phyloP scores from a whole-genome alignment of 1,284 basidiomycete genomes.

The Golubevia sp. region DNA sequence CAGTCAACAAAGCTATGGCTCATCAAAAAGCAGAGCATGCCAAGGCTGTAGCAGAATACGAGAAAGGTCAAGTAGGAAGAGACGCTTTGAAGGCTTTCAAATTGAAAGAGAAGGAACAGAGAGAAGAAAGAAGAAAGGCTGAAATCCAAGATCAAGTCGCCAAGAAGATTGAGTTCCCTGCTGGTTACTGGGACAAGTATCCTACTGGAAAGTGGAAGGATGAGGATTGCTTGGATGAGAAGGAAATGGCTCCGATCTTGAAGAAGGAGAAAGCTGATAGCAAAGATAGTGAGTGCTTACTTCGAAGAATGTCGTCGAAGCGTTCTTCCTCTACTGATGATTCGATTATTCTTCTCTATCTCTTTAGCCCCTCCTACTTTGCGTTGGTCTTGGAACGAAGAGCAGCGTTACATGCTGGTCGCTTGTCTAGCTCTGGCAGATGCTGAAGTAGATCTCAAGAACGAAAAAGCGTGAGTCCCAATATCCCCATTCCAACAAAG shows the following conservation, averaged over 20 bases:
- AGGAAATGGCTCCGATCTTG: not conserved
- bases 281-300: not conserved
- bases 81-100: too few relatives aligned
- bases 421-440: conserved; percentile 51
- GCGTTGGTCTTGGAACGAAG: conserved; percentile 51
- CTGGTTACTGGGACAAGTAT: too few relatives aligned
- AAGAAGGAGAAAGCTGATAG: not conserved
- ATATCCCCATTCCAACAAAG: not conserved
- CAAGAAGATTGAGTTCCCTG: too few relatives aligned
- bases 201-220: too few relatives aligned
- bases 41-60: conserved; percentile 4
- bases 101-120: too few relatives aligned
- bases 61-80: too few relatives aligned
- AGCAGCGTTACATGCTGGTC: conserved; percentile 50
- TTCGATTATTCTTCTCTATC: not conserved
- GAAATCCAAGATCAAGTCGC: too few relatives aligned
- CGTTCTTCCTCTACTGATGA: not conserved
- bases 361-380: conserved; percentile 17
- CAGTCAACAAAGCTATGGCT: conserved; percentile 35
- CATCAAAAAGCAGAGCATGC: conserved; percentile 40
- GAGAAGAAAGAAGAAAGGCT: too few relatives aligned
- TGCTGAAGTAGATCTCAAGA: conserved; percentile 50
- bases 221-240: too few relatives aligned
- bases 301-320: not conserved
- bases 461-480: conserved; percentile 40